Percentiles rank a stretch among this genome's conserved stretches.
Evolutionary conservation across 1,139 yeast species (phyloP).

Genomic region (Yamadazyma epiphylla): DNA sequence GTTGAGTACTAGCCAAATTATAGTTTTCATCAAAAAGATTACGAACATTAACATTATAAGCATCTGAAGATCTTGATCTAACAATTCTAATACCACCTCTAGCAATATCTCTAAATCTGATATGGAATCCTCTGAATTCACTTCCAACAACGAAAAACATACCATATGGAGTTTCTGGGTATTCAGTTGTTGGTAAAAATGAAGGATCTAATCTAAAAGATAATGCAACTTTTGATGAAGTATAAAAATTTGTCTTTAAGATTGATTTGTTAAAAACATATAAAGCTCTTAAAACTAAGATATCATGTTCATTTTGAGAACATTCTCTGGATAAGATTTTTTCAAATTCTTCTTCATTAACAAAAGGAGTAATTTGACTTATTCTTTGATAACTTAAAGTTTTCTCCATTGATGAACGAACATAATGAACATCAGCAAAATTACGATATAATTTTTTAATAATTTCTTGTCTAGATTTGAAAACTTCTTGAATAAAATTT

Average conservation of each 20-base stretch:
- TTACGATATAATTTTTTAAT: slow-evolving; percentile 84
- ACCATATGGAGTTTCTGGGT: slow-evolving; percentile 90
- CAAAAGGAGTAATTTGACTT: slow-evolving; percentile 70
- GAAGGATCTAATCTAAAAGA: slow-evolving; percentile 88
- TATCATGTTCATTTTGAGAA: slow-evolving; percentile 78
- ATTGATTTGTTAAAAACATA: slow-evolving; percentile 82
- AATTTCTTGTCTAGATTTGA: slow-evolving; percentile 65
- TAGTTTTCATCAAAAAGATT: slow-evolving; percentile 95
- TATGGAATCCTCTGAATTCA: slow-evolving; percentile 96
- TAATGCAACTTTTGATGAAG: slow-evolving; percentile 91
- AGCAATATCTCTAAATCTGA: slow-evolving; percentile 94
- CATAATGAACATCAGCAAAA: slow-evolving; percentile 89
- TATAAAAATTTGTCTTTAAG: slow-evolving; percentile 89
- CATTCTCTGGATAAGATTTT: slow-evolving; percentile 64
- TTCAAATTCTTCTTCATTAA: slow-evolving; percentile 72
- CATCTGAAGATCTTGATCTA: slow-evolving; percentile 80
- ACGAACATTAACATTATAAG: slow-evolving; percentile 80
- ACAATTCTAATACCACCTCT: slow-evolving; percentile 98
- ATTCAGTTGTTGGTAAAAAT: slow-evolving; percentile 79
- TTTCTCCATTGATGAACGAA: slow-evolving; percentile 67
- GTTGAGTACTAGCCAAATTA: slow-evolving; percentile 94
- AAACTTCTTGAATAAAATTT: slow-evolving; percentile 74
- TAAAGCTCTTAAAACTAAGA: slow-evolving; percentile 76
- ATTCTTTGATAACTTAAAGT: slow-evolving; percentile 89
- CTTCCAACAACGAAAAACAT: slow-evolving; percentile 95